Conservation (phyloP, 768 basidiomycete genomes). For the Nevesoporus exiguus region DNA sequence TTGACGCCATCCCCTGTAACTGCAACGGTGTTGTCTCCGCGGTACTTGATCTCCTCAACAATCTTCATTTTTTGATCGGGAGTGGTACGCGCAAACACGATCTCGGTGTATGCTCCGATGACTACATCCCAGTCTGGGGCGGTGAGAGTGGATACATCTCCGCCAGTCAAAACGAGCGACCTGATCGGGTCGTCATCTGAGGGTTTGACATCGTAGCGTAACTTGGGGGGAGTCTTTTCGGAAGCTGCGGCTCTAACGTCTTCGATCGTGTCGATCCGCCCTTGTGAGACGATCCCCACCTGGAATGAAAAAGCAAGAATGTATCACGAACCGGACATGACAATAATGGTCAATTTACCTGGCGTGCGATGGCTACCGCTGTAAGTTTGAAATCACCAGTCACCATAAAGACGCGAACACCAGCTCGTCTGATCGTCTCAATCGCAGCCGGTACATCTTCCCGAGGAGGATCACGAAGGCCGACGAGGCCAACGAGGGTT, state of each 20-base stretch:
- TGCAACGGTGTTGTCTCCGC: slow-evolving; percentile 48
- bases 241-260: slow-evolving; percentile 20
- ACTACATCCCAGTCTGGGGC: slow-evolving; percentile 39
- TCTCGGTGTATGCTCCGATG: slow-evolving; percentile 35
- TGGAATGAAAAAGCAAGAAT: slow-evolving; percentile 8
- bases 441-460: slow-evolving; percentile 47
- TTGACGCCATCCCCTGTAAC: slow-evolving; percentile 58
- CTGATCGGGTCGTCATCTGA: slow-evolving; percentile 35
- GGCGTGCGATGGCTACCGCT: slow-evolving; percentile 48
- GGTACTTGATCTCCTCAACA: slow-evolving; percentile 49
- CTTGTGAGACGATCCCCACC: slow-evolving; percentile 44
- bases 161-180: slow-evolving; percentile 44
- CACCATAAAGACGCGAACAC: slow-evolving; percentile 54
- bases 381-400: slow-evolving; percentile 56
- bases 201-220: slow-evolving; percentile 33
- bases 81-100: slow-evolving; percentile 56
- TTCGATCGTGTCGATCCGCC: slow-evolving; percentile 35
- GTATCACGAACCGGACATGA: neutral
- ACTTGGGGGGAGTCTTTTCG: slow-evolving; percentile 13
- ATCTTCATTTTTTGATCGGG: slow-evolving; percentile 59
- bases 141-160: slow-evolving; percentile 37
- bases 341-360: slow-evolving; percentile 30
- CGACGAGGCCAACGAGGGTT: slow-evolving; percentile 49
- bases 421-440: slow-evolving; percentile 44
- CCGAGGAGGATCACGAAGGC: slow-evolving; percentile 59